Evolutionary conservation across 1,284 basidiomycete species (phyloP).

Genomic region (Ustilago bromivora): DNA sequence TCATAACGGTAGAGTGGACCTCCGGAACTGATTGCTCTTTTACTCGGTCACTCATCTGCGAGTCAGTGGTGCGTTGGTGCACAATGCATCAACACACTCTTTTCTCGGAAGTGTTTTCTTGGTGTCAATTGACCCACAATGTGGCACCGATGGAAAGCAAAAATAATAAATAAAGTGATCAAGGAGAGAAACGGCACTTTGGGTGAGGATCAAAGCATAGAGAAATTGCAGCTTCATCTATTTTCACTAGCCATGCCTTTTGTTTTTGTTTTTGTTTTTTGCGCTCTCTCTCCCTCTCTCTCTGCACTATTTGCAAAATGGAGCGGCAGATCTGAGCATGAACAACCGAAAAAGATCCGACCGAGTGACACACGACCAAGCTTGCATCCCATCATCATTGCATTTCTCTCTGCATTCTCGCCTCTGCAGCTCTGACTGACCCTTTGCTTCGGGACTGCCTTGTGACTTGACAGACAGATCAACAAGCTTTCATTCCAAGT

Average conservation of each 20-base stretch:
- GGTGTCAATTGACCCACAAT: background rate
- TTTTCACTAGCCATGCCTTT: too few relatives aligned
- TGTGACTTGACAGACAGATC: background rate
- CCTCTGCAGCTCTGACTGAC: background rate
- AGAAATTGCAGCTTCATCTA: background rate
- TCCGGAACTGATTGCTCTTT: background rate
- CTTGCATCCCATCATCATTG: background rate
- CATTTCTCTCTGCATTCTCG: background rate
- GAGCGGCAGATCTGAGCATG: constrained; percentile 3
- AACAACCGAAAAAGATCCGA: constrained; percentile 27
- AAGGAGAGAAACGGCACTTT: background rate
- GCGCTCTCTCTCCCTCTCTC: background rate
- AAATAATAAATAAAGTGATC: too few relatives aligned
- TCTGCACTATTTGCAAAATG: background rate
- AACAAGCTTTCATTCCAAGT: constrained; percentile 1
- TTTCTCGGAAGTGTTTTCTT: background rate
- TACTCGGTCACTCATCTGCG: background rate
- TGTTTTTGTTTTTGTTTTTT: background rate
- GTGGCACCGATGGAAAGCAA: background rate
- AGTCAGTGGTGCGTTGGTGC: background rate
- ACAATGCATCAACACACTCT: background rate
- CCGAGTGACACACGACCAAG: constrained; percentile 24
- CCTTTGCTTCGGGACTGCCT: constrained; percentile 1
- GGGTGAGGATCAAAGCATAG: background rate
- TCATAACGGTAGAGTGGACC: too few relatives aligned